phyloP scores from a whole-genome alignment of 441 rosid genomes.

The Adansonia gregorii region DNA sequence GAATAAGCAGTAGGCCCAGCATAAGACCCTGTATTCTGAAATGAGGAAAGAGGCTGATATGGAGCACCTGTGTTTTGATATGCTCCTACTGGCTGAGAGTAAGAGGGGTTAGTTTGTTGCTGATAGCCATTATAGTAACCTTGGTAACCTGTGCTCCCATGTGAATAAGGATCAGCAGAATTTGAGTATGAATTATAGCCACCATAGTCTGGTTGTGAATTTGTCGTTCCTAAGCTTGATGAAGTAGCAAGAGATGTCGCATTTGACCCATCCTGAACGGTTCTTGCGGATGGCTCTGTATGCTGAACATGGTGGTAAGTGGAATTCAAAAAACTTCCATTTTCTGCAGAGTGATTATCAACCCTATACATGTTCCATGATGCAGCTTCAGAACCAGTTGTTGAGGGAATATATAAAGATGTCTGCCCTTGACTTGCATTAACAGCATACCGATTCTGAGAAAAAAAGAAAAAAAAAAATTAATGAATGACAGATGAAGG shows the following conservation, averaged over 20 bases:
- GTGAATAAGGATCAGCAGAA: conserved; percentile 68
- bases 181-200: conserved; percentile 63
- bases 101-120: conserved; percentile 77
- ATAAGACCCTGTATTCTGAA: conserved; percentile 98
- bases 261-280: conserved; percentile 54
- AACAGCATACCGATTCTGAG: conserved; percentile 60
- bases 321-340: conserved; percentile 54
- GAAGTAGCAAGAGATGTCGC: conserved; percentile 60
- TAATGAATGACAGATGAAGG: conserved; percentile 4
- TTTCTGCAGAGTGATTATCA: conserved; percentile 57
- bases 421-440: conserved; percentile 67
- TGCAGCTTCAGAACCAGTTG: conserved; percentile 56
- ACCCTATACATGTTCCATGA: conserved; percentile 64
- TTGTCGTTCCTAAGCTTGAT: conserved; percentile 57
- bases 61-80: conserved; percentile 98
- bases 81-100: conserved; percentile 84
- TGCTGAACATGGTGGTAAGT: conserved; percentile 63
- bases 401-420: conserved; percentile 55
- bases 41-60: conserved; percentile 91
- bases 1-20: conserved; percentile 97
- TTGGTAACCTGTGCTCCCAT: conserved; percentile 75
- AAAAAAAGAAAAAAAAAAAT: conserved; percentile 22
- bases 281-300: conserved; percentile 45
- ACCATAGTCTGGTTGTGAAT: conserved; percentile 63
- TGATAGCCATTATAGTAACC: conserved; percentile 85